Evolutionary conservation across 2,329 filamentous ascomycete species (phyloP).

Genomic region (Fusarium foetens): DNA sequence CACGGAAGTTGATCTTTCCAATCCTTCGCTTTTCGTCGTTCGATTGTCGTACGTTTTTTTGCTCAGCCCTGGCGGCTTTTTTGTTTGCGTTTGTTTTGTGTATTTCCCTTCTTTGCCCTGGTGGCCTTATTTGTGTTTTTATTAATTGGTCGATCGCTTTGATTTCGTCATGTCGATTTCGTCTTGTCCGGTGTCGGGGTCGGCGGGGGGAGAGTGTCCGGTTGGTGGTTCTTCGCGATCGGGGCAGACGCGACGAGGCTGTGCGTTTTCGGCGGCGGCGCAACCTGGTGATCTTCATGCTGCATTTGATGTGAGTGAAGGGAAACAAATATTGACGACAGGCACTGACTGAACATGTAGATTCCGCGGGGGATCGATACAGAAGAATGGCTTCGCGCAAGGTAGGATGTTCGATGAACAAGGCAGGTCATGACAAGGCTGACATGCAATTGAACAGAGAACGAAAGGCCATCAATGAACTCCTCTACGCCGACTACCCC

Average conservation of each 20-base stretch:
- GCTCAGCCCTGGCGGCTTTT: constrained; percentile 26
- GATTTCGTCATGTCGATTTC: constrained; percentile 43
- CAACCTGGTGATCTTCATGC: constrained; percentile 37
- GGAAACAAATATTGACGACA: accelerated
- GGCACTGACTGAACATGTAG: constrained; percentile 34
- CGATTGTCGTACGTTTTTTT: neutral
- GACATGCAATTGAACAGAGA: constrained; percentile 44
- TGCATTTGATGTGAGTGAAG: constrained; percentile 32
- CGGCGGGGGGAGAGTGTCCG: constrained; percentile 42
- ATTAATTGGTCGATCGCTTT: neutral
- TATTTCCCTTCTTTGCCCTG: constrained; percentile 21
- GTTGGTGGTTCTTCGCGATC: constrained; percentile 2
- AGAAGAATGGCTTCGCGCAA: constrained; percentile 58
- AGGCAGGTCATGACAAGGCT: neutral
- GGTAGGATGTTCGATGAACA: neutral
- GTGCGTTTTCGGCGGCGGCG: constrained; percentile 27
- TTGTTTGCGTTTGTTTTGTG: neutral
- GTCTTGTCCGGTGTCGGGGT: constrained; percentile 49
- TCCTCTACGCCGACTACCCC: constrained; percentile 58
- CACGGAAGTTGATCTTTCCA: neutral
- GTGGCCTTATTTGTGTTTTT: constrained; percentile 6
- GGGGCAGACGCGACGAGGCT: constrained; percentile 26
- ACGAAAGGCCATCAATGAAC: constrained; percentile 59
- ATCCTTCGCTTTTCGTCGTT: neutral
- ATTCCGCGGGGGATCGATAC: constrained; percentile 58